Conservation (phyloP, 257 asterid genomes). For the Solanum lignicaule region DNA sequence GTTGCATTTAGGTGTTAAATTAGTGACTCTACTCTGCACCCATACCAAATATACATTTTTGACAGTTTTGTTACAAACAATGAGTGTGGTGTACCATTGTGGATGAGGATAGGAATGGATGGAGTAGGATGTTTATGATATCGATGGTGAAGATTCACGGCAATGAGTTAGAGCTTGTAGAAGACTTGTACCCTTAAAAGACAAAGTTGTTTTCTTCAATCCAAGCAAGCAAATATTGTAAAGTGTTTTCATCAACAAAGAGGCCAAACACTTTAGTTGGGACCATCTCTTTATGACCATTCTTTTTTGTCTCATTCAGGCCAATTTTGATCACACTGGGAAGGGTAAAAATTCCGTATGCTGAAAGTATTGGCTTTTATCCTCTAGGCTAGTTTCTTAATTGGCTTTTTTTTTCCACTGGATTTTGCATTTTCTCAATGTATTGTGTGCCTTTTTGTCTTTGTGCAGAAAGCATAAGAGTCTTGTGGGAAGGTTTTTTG, state of each 20-base stretch:
- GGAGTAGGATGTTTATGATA: neutral
- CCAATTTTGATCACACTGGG: neutral
- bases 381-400: neutral
- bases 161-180: neutral
- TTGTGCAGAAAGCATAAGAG: slow-evolving; percentile 35
- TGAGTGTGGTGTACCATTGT: neutral
- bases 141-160: neutral
- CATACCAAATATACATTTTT: neutral
- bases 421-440: neutral
- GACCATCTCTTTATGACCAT: neutral
- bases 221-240: neutral
- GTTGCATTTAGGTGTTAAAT: neutral
- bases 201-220: neutral
- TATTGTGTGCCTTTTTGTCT: neutral
- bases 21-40: neutral
- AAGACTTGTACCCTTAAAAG: neutral
- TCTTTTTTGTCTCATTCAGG: neutral
- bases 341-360: neutral
- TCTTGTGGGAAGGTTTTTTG: slow-evolving; percentile 36
- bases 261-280: neutral
- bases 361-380: neutral
- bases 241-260: neutral
- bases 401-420: neutral
- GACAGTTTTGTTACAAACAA: neutral
- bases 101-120: neutral